Conservation (phyloP, 345 rosid species). For the Toxicodendron radicans region DNA sequence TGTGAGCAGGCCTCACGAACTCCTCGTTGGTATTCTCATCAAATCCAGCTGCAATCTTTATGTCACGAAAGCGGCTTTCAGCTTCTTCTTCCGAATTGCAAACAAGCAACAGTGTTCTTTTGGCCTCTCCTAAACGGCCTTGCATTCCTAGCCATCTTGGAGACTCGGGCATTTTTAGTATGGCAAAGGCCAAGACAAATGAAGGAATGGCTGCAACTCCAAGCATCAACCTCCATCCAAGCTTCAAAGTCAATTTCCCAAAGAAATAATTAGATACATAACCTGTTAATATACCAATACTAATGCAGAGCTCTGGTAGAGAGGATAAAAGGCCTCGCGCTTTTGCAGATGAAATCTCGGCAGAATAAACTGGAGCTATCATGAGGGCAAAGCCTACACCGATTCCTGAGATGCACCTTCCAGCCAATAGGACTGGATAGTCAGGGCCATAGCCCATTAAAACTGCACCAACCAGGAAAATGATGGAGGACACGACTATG, state of each 20-base stretch:
- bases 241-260: slow-evolving; percentile 51
- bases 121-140: slow-evolving; percentile 69
- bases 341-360: slow-evolving; percentile 70
- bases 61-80: slow-evolving; percentile 53
- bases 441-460: slow-evolving; percentile 83
- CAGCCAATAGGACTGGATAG: slow-evolving; percentile 55
- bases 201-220: slow-evolving; percentile 83
- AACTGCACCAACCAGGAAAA: slow-evolving; percentile 72
- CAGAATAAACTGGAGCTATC: slow-evolving; percentile 89
- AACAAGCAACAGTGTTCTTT: slow-evolving; percentile 34
- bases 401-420: slow-evolving; percentile 77
- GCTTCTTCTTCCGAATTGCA: slow-evolving; percentile 70
- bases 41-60: slow-evolving; percentile 58
- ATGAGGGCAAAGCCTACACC: slow-evolving; percentile 88
- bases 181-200: slow-evolving; percentile 48
- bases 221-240: slow-evolving; percentile 95
- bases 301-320: slow-evolving; percentile 79
- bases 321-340: slow-evolving; percentile 69
- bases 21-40: slow-evolving; percentile 47
- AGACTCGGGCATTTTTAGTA: slow-evolving; percentile 78
- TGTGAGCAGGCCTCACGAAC: slow-evolving; percentile 24
- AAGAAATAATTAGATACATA: slow-evolving; percentile 66
- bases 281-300: slow-evolving; percentile 68
- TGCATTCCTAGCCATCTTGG: slow-evolving; percentile 77
- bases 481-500: slow-evolving; percentile 58